Conservation (phyloP, 805 yeast species). For the Kuraishia piskuri region DNA sequence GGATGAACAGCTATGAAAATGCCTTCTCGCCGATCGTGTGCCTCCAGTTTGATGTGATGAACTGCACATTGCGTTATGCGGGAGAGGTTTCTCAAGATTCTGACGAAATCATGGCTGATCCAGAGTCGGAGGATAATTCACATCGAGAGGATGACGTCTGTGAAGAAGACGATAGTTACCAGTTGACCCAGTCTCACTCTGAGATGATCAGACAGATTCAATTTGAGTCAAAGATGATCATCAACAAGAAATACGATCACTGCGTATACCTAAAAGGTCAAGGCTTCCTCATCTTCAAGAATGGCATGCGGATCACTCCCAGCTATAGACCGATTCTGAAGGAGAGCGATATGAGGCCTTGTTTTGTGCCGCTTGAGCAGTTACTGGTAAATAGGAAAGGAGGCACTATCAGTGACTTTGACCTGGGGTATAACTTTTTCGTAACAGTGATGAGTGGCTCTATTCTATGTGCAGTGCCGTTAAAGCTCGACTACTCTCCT, state of each 20-base stretch:
- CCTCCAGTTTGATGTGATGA: neutral
- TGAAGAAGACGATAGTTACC: neutral
- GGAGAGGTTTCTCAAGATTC: neutral
- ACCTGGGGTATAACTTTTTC: neutral
- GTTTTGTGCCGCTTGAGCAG: neutral
- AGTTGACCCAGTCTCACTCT: neutral
- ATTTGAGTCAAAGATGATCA: neutral
- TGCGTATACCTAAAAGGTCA: neutral
- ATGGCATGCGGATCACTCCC: slow-evolving; percentile 1
- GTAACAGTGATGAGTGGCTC: neutral
- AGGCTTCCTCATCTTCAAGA: slow-evolving; percentile 2
- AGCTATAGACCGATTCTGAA: neutral
- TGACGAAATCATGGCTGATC: neutral
- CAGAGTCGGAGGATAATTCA: neutral
- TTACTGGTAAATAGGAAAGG: neutral
- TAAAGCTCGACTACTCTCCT: slow-evolving; percentile 1
- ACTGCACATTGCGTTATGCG: neutral
- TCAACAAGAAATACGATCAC: slow-evolving; percentile 1
- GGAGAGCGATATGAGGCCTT: slow-evolving; percentile 1
- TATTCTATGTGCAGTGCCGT: neutral
- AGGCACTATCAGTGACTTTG: neutral
- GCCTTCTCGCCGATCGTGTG: slow-evolving; percentile 3
- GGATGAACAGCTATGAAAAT: slow-evolving; percentile 3
- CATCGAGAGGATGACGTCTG: neutral
- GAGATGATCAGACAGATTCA: neutral